Conservation (phyloP, 2,329 filamentous ascomycete genomes). For the Pyricularia pennisetigena region DNA sequence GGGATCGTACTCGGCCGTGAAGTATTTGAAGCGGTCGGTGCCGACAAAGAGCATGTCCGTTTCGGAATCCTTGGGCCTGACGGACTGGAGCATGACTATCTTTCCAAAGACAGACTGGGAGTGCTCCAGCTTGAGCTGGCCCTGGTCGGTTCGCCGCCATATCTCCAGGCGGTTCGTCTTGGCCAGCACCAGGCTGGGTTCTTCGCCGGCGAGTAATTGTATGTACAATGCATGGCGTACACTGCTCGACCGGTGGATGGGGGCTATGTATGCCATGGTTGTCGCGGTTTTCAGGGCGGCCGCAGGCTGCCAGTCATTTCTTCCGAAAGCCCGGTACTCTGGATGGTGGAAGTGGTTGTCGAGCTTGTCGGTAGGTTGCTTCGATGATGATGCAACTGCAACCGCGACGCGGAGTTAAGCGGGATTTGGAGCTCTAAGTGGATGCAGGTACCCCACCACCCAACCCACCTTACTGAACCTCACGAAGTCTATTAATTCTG, state of each 20-base stretch:
- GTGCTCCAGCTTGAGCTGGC: constrained; percentile 53
- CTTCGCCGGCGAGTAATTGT: constrained; percentile 60
- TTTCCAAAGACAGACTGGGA: constrained; percentile 74
- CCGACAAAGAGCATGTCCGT: constrained; percentile 88
- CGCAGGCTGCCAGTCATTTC: constrained; percentile 3
- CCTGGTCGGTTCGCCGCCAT: constrained; percentile 51
- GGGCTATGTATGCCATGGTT: constrained; percentile 85
- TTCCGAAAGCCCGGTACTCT: background rate
- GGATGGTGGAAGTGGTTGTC: background rate
- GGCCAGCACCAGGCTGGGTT: constrained; percentile 77
- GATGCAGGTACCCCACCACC: background rate
- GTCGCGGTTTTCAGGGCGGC: background rate
- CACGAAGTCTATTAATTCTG: too few relatives aligned
- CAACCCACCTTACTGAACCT: background rate
- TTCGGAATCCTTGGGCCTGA: constrained; percentile 62
- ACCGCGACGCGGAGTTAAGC: constrained; percentile 1
- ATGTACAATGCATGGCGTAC: constrained; percentile 80
- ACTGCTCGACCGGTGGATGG: constrained; percentile 86
- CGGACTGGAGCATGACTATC: constrained; percentile 72
- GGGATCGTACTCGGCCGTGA: constrained; percentile 76
- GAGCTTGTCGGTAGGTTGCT: background rate
- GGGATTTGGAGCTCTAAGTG: background rate
- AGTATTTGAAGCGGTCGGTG: constrained; percentile 84
- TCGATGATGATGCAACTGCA: constrained; percentile 3
- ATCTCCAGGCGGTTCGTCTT: constrained; percentile 82